These are phyloP conservation scores for Maudiozyma pseudohumilis DNA, from an alignment of 805 yeast genomes.

Conservation along the genomic window DNA sequence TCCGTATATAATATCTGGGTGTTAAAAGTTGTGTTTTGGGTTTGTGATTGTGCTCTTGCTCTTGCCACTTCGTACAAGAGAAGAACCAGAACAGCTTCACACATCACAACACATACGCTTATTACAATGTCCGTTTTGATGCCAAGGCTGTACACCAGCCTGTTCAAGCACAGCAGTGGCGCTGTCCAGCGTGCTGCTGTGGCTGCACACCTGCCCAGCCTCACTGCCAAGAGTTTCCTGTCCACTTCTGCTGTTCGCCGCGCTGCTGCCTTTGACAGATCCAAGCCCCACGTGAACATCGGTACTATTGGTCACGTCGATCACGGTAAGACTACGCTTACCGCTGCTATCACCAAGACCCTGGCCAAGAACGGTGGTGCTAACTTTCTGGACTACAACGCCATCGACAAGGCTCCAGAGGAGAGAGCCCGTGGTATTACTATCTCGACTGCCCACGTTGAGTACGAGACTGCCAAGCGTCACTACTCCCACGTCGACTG, in stretches of 20 bases:
- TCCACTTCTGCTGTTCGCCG: slow-evolving; percentile 5
- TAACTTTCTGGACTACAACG: slow-evolving; percentile 78
- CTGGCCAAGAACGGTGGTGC: slow-evolving; percentile 85
- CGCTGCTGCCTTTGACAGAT: slow-evolving; percentile 81
- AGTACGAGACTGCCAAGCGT: slow-evolving; percentile 88
- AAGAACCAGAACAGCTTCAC: too few relatives aligned
- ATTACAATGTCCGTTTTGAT: slow-evolving; percentile 12
- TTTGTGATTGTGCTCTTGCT: too few relatives aligned
- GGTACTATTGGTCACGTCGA: slow-evolving; percentile 99
- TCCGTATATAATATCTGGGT: too few relatives aligned
- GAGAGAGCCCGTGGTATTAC: slow-evolving; percentile 99
- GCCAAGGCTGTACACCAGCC: slow-evolving; percentile 12
- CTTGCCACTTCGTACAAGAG: too few relatives aligned
- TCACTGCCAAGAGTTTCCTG: slow-evolving; percentile 1
- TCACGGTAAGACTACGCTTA: slow-evolving; percentile 96
- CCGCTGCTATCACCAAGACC: slow-evolving; percentile 97
- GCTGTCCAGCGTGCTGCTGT: background rate
- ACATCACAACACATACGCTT: too few relatives aligned
- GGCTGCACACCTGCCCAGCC: too few relatives aligned
- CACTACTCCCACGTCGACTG: slow-evolving; percentile 98
- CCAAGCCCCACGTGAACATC: slow-evolving; percentile 92
- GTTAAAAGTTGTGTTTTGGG: too few relatives aligned
- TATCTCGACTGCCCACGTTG: slow-evolving; percentile 95
- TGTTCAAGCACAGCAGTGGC: background rate
- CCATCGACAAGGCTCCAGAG: slow-evolving; percentile 97